phyloP scores from a whole-genome alignment of 306 rosid genomes.

The Astragalus glycyphyllos region DNA sequence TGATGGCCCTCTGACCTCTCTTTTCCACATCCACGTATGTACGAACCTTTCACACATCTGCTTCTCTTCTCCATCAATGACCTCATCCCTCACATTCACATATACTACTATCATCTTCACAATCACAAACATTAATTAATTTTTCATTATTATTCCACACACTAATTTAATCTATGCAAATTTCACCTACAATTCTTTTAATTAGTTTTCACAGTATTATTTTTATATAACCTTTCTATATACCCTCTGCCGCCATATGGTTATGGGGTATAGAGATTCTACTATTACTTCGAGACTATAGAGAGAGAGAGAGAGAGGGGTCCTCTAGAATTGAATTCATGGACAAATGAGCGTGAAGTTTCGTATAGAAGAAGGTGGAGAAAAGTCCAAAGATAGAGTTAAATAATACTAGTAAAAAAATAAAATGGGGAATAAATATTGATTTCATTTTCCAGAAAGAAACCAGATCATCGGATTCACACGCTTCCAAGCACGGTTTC shows the following conservation, averaged over 20 bases:
- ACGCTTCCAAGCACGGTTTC: conserved; percentile 81
- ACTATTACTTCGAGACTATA: background rate
- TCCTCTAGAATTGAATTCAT: background rate
- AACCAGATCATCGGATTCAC: conserved; percentile 54
- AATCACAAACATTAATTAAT: background rate
- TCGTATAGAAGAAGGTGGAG: conserved; percentile 22
- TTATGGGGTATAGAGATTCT: background rate
- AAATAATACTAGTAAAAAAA: background rate
- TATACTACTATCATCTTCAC: no score
- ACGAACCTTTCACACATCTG: conserved; percentile 50
- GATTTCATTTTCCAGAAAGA: conserved; percentile 39
- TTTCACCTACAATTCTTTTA: background rate
- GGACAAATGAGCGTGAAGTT: conserved; percentile 39
- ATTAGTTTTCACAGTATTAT: no score
- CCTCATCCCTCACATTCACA: background rate
- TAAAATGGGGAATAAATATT: background rate
- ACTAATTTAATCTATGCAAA: no score
- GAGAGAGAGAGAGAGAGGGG: background rate
- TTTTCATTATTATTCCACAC: background rate
- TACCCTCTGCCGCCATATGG: conserved; percentile 29
- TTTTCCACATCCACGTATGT: conserved; percentile 49
- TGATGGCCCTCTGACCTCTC: conserved; percentile 71
- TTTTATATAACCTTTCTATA: background rate
- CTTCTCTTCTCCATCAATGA: conserved; percentile 10
- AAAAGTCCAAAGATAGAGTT: conserved; percentile 58